phyloP scores from a whole-genome alignment of 345 rosid species.

The Aethionema arabicum region DNA sequence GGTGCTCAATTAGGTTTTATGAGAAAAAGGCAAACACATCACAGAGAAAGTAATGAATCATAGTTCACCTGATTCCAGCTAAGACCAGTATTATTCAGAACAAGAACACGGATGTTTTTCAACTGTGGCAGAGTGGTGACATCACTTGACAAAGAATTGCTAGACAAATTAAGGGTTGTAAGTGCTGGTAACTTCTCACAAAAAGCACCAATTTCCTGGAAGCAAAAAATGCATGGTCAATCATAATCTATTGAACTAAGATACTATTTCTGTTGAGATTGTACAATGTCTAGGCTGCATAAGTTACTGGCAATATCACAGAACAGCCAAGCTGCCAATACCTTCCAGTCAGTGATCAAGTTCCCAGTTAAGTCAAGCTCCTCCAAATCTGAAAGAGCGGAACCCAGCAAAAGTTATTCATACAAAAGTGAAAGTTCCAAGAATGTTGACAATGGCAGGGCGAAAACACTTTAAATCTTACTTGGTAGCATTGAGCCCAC shows the following conservation, averaged over 20 bases:
- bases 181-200: constrained; percentile 73
- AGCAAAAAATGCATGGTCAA: constrained; percentile 12
- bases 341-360: constrained; percentile 91
- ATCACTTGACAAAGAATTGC: constrained; percentile 55
- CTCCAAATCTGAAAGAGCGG: constrained; percentile 56
- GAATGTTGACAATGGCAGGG: neutral
- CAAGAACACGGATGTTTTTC: constrained; percentile 61
- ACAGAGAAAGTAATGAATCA: constrained; percentile 13
- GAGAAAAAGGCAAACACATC: neutral
- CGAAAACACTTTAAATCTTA: constrained; percentile 33
- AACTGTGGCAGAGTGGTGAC: constrained; percentile 50
- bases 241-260: neutral
- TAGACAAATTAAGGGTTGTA: constrained; percentile 62
- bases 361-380: constrained; percentile 92
- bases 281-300: neutral
- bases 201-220: constrained; percentile 68
- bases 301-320: constrained; percentile 5
- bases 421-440: neutral
- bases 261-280: neutral
- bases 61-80: constrained; percentile 69
- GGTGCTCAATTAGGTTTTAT: neutral
- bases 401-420: neutral
- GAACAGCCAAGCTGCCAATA: constrained; percentile 26
- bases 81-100: constrained; percentile 65
- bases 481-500: constrained; percentile 54